A percentile compares a stretch with the other conserved stretches of the same genome.
Evolutionary conservation across 1,284 basidiomycete genomes (phyloP).

Genomic region (Sporisorium exsertum): DNA sequence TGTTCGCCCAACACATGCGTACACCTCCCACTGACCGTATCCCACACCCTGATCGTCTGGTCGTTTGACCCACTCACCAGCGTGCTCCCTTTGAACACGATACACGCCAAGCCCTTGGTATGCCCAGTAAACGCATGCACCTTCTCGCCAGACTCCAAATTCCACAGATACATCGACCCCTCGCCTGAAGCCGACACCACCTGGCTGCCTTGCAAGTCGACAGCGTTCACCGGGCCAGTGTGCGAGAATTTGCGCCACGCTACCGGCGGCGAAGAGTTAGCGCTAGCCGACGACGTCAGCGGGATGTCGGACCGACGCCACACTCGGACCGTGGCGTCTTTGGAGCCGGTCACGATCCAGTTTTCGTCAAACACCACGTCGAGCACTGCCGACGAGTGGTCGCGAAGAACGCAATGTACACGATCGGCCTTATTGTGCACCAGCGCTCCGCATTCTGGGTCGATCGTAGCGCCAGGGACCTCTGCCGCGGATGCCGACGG

Average conservation of each 20-base stretch:
- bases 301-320: constrained; percentile 40
- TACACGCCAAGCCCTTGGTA: constrained; percentile 56
- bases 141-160: constrained; percentile 37
- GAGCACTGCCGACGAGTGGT: constrained; percentile 48
- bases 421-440: constrained; percentile 24
- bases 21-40: constrained; percentile 44
- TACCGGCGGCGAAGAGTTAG: not conserved
- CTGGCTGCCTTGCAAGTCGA: constrained; percentile 34
- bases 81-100: constrained; percentile 36
- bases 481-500: not conserved
- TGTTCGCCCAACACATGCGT: constrained; percentile 43
- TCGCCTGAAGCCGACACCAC: constrained; percentile 58
- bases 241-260: constrained; percentile 36
- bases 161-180: constrained; percentile 55
- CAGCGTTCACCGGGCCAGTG: constrained; percentile 48
- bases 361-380: constrained; percentile 49
- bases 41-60: constrained; percentile 59
- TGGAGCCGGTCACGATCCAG: constrained; percentile 56
- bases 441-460: constrained; percentile 15
- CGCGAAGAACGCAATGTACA: constrained; percentile 31
- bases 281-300: not conserved
- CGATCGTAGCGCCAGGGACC: not conserved
- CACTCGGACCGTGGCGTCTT: constrained; percentile 56
- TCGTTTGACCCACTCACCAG: constrained; percentile 59
- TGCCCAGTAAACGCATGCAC: constrained; percentile 47